Evolutionary conservation across 495 filamentous ascomycete species (phyloP), one percentile per base, ranked within the genome.

Genomic region (Talaromyces liani): DNA sequence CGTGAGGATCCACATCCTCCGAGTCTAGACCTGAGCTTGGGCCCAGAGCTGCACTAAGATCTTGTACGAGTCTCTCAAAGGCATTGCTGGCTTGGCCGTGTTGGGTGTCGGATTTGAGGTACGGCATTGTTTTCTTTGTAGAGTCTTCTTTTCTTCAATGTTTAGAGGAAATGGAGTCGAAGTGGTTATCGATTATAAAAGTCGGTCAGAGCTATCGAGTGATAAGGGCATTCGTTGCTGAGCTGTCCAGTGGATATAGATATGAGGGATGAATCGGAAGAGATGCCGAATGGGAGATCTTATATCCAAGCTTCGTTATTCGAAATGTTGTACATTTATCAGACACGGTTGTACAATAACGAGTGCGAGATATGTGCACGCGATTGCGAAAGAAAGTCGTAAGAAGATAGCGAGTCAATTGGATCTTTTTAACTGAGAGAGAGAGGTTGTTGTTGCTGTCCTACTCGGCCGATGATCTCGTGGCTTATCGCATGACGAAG

Each of bases 11-110:
- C 61, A 96, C 84, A 70, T 93, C 91, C 27, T 83, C 85, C 36
- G 90, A 93, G 65, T 88, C 84, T 59, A 94, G 84, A 6, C 92
- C 91, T 8, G 88, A 92, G 58, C 84, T 89, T 2, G 91, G 85
- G 0, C 91, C 91, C 0, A 97, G 78, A 39, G 83, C 85, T 16
- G 75, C 73, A 65, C 85, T 90, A 63, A 96, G 85, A 41, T 88
- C 85, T 59, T 82, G 67, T 62, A 95, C 89, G 33, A 96, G 87
- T 62, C 77, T 72, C n/a, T 91, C 83, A 67, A 95, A 95, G 14
- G 73, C 72, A 70, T 85, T 68, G 12, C 16, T 47, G 6, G n/a
- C 34, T 25, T 18, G 64, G 5, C 29, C 6, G 29, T 7, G 29
- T 4, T 62, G 58, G 9, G 61, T 59, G 12, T 56, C 63, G 12